phyloP scores from a whole-genome alignment of 1,139 yeast species.

The Debaryomyces nepalensis region DNA sequence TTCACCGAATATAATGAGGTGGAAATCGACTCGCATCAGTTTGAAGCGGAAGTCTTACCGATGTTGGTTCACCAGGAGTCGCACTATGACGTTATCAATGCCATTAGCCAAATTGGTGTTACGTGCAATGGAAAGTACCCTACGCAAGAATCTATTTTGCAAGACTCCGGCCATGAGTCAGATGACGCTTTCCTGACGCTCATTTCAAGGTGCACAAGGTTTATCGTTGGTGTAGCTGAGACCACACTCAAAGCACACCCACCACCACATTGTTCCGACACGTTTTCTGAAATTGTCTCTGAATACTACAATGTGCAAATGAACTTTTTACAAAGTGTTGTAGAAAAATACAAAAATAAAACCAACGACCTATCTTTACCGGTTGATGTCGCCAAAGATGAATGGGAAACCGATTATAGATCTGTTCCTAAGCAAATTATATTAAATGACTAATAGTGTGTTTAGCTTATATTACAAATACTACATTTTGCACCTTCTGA shows the following conservation, averaged over 20 bases:
- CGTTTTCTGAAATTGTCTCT: constrained; percentile 1
- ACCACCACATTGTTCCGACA: not conserved
- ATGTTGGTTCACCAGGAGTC: constrained; percentile 31
- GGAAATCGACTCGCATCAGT: constrained; percentile 16
- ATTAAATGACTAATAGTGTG: constrained; percentile 1
- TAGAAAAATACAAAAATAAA: constrained; percentile 6
- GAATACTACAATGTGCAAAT: constrained; percentile 9
- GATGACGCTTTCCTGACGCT: constrained; percentile 13
- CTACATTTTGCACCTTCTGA: not conserved
- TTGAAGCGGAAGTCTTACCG: constrained; percentile 19
- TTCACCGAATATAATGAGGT: constrained; percentile 17
- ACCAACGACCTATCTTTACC: constrained; percentile 18
- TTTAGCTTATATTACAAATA: not conserved
- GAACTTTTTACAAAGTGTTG: constrained; percentile 10
- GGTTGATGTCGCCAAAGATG: constrained; percentile 18
- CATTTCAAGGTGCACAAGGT: constrained; percentile 11
- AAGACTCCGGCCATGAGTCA: constrained; percentile 12
- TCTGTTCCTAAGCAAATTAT: constrained; percentile 16
- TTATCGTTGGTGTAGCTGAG: constrained; percentile 13
- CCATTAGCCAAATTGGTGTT: constrained; percentile 30
- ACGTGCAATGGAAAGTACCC: constrained; percentile 10
- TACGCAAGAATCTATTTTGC: constrained; percentile 12
- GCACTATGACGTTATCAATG: constrained; percentile 31
- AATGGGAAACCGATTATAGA: constrained; percentile 22
- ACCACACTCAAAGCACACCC: not conserved